Percentiles rank a stretch among this genome's conserved stretches.
Evolutionary conservation across 495 filamentous ascomycete genomes (phyloP).

Genomic region (Penicillium riverlandense): DNA sequence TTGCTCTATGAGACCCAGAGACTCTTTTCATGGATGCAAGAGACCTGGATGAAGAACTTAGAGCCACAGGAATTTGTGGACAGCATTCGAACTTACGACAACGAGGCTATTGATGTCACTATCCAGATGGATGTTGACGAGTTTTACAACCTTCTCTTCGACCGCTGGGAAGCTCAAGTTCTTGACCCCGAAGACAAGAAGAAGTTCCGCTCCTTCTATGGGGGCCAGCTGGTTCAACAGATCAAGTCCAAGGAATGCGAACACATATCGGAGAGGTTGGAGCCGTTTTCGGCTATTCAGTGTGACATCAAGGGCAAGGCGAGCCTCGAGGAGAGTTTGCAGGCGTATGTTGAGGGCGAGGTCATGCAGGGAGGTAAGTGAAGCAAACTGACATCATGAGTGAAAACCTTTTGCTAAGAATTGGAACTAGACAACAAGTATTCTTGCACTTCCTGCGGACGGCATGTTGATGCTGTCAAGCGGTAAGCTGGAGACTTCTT

Average conservation of each 20-base stretch:
- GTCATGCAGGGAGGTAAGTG: slow-evolving; percentile 83
- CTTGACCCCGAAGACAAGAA: slow-evolving; percentile 58
- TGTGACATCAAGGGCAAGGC: slow-evolving; percentile 95
- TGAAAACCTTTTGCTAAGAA: slow-evolving; percentile 9
- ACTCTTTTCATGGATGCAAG: slow-evolving; percentile 82
- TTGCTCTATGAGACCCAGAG: slow-evolving; percentile 71
- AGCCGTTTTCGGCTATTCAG: slow-evolving; percentile 92
- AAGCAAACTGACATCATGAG: neutral
- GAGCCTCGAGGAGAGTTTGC: slow-evolving; percentile 75
- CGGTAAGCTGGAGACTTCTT: slow-evolving; percentile 36
- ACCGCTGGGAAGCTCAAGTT: slow-evolving; percentile 84
- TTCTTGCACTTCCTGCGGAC: slow-evolving; percentile 84
- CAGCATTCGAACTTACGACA: slow-evolving; percentile 76
- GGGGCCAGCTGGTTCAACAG: slow-evolving; percentile 88
- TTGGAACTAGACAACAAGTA: slow-evolving; percentile 78
- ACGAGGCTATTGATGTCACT: slow-evolving; percentile 74
- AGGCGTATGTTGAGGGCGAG: slow-evolving; percentile 92
- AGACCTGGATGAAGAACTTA: slow-evolving; percentile 61
- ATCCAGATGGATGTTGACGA: slow-evolving; percentile 98
- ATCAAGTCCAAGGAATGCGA: slow-evolving; percentile 90
- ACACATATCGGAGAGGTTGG: slow-evolving; percentile 84
- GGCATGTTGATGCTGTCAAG: slow-evolving; percentile 92
- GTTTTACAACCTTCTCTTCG: slow-evolving; percentile 91
- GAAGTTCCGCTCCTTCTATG: slow-evolving; percentile 76
- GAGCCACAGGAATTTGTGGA: slow-evolving; percentile 68